Percentiles rank a stretch among this genome's conserved stretches.
Evolutionary conservation across 1,284 basidiomycete species (phyloP).

Genomic region (Bondarzewia mesenterica): DNA sequence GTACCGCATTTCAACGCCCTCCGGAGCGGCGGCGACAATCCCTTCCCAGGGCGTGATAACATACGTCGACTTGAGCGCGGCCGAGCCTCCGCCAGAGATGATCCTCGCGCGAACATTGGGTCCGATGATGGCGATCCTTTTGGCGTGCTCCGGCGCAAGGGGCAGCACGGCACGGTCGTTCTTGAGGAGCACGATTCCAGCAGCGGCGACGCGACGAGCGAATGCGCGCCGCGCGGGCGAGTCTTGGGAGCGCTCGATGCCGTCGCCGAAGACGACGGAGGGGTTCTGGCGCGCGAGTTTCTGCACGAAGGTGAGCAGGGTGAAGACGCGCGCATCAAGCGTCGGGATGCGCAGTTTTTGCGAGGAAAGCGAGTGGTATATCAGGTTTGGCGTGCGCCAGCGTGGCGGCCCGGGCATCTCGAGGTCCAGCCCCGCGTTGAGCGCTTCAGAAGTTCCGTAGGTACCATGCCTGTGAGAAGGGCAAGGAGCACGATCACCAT

Average conservation of each 20-base stretch:
- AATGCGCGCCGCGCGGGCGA: constrained; percentile 51
- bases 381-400: constrained; percentile 57
- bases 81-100: constrained; percentile 71
- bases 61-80: constrained; percentile 65
- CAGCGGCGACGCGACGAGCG: constrained; percentile 54
- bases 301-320: constrained; percentile 58
- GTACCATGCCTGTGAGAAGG: constrained; percentile 45
- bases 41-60: constrained; percentile 68
- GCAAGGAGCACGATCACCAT: background rate
- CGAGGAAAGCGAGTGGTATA: constrained; percentile 34
- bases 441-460: constrained; percentile 55
- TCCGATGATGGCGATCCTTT: constrained; percentile 70
- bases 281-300: constrained; percentile 43
- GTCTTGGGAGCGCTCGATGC: constrained; percentile 51
- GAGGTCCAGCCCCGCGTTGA: constrained; percentile 73
- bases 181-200: constrained; percentile 69
- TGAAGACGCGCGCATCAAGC: constrained; percentile 59
- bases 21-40: constrained; percentile 42
- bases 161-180: constrained; percentile 59
- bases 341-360: constrained; percentile 50
- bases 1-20: constrained; percentile 47
- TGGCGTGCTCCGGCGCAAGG: constrained; percentile 39
- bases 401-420: constrained; percentile 75
- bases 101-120: constrained; percentile 65
- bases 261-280: constrained; percentile 63